Evolutionary conservation across 495 filamentous ascomycete genomes (phyloP), one percentile per base, ranked within the genome.

Genomic region (Neurospora sp.): DNA sequence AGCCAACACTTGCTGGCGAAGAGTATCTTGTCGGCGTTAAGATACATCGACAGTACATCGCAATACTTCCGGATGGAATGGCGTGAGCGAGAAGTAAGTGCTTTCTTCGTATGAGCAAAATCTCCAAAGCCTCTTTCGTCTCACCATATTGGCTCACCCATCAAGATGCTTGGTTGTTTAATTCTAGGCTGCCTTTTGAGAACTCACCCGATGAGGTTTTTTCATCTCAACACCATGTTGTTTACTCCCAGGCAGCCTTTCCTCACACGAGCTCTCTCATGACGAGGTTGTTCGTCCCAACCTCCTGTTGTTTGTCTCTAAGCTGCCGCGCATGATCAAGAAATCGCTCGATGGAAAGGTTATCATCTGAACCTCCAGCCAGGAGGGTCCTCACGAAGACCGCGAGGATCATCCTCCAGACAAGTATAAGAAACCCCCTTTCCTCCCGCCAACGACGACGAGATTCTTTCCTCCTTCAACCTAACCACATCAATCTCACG

Each of bases 261-360:
- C 10, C 10, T 54, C 20, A 27, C 20, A 54, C 11, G 20, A 31
- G 31, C 31, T 31, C 31, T 31, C 31, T 31, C 31, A 31, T 31
- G 31, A 27, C 3, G 27, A 35, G 27, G 27, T 35, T 62, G 0
- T 62, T 4, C 54, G 0, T 62, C 54, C 18, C 27, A 62, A 62
- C 7, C 8, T 35, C 5, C 5, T 54, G 20, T 27, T 59, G 48
- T 59, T 59, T 59, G 0, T 20, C 5, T 27, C 20, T 0, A 62
- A 6, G 20, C 14, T 8, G 7, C 6, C 14, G 3, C 54, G 0
- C 12, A 62, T 35, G 12, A 18, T 31, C 5, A 35, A 1, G 6
- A 16, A 35, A 35, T 62, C 27, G 27, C 31, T 18, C 0, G 54
- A 18, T 0, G 54, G 35, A 14, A 9, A 35, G 0, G 1, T 1